Base-by-base conservation (phyloP, 169 alveolate species). In the Babesia ovata region DNA sequence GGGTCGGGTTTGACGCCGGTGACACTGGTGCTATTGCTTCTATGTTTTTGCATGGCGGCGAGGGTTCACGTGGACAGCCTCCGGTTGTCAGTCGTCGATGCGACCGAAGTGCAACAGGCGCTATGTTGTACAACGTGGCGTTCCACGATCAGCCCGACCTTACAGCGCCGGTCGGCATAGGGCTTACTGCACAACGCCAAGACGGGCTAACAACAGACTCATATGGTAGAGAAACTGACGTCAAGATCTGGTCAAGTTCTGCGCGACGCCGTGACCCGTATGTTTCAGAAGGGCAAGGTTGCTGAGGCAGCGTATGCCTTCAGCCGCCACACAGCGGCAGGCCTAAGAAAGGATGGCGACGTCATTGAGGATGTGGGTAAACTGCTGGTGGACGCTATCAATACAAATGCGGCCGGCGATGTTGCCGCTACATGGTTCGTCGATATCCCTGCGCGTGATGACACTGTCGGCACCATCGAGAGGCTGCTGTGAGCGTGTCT, bases 401-500 rank as follows among this genome's bases (percentile, higher is more conserved):
- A 76, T 56, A 76, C 86, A 8, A 67, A 76, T 19, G 39, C 70
- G 12, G 79, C 81, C 19, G 86, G 70, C 19, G 22, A 52, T 50
- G 86, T 84, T 4, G 86, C 86, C 4, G 70, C 79, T 12, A 58
- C 52, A 9, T 76, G 86, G 86, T 28, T 76, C 33, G 79, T 66
- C 11, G 86, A 66, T 24, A 24, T 76, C 26, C 33, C 79, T 3
- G 16, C 52, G 63, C 49, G 79, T 6, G 62, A 76, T 3, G 86
- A 76, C 57, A 73, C 60, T 3, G 12, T 36, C 13, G 75, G 4
- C 12, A 29, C 86, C 7, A 42, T 76, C 29, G 65, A 60, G 36
- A n/a, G 16, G 42, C 53, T 67, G 56, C 24, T 67, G 21, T 67
- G 58, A 67, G 17, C 76, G 50, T 21, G 56, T 67, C 16, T 54